Evolutionary conservation across 306 rosid species (phyloP).

Genomic region (Sicyos baderoa): DNA sequence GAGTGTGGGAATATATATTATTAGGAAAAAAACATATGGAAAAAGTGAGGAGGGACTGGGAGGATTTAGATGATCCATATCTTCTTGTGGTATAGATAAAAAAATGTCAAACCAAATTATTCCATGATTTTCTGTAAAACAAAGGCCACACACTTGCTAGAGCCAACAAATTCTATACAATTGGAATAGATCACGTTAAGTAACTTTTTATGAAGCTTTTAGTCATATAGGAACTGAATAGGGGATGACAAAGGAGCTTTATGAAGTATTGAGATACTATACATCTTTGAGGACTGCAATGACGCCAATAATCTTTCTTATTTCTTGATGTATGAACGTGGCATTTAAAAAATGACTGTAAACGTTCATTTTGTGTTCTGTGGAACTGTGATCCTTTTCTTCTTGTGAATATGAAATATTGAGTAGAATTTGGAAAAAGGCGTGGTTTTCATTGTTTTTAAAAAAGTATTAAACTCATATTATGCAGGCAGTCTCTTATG

Average conservation of each 20-base stretch:
- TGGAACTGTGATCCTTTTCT: not conserved
- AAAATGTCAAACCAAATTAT: not conserved
- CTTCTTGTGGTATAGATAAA: not conserved
- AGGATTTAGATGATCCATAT: not conserved
- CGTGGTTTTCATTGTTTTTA: slow-evolving; percentile 10
- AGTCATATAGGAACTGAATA: not conserved
- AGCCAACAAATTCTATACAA: not conserved
- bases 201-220: not conserved
- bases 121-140: not conserved
- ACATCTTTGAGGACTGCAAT: not conserved
- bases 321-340: not conserved
- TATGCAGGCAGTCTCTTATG: slow-evolving; percentile 90
- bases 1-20: not conserved
- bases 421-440: not conserved
- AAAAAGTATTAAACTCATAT: slow-evolving; percentile 17
- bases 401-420: not conserved
- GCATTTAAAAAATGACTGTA: too few relatives aligned
- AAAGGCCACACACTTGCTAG: not conserved
- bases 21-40: not conserved
- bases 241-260: not conserved
- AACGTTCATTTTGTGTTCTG: too few relatives aligned
- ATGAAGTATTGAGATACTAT: not conserved
- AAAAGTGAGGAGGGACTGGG: not conserved
- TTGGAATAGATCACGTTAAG: not conserved
- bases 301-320: not conserved